phyloP scores from a whole-genome alignment of 768 basidiomycete genomes.

The Astraeus odoratus region DNA sequence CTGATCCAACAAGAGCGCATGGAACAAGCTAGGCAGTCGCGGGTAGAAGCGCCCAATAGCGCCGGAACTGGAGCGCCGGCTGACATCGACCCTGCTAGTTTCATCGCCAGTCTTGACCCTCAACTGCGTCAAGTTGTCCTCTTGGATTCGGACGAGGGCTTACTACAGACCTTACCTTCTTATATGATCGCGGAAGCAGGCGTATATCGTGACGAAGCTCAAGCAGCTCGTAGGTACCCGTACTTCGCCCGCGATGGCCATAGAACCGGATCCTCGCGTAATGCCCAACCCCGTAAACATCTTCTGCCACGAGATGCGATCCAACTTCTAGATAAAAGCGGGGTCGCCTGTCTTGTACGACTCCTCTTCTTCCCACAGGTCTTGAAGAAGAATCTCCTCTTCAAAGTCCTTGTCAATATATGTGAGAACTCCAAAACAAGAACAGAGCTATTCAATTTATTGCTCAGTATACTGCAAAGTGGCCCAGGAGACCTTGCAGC shows the following conservation, averaged over 20 bases:
- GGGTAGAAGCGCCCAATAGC: constrained; percentile 21
- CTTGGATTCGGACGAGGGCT: constrained; percentile 80
- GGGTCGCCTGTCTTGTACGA: constrained; percentile 83
- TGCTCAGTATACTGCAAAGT: constrained; percentile 91
- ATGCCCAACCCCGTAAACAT: constrained; percentile 40
- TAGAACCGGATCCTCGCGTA: constrained; percentile 17
- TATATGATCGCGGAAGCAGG: constrained; percentile 84
- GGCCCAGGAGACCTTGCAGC: constrained; percentile 88
- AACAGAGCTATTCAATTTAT: constrained; percentile 86
- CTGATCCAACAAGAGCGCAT: constrained; percentile 92
- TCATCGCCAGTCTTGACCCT: constrained; percentile 89
- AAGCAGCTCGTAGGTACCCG: constrained; percentile 28
- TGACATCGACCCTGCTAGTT: constrained; percentile 84
- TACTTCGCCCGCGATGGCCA: constrained; percentile 26
- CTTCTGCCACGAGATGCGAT: constrained; percentile 76
- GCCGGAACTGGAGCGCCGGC: constrained; percentile 36
- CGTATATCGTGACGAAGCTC: constrained; percentile 54
- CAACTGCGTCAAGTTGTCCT: constrained; percentile 86
- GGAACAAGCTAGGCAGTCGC: constrained; percentile 62
- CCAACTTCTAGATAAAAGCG: constrained; percentile 84
- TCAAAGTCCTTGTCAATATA: constrained; percentile 87
- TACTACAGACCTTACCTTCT: constrained; percentile 73
- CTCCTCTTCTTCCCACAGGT: constrained; percentile 96
- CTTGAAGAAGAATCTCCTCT: constrained; percentile 74
- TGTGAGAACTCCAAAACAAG: constrained; percentile 94